Percentiles rank a stretch among this genome's conserved stretches.
phyloP scores from a whole-genome alignment of 768 basidiomycete genomes.

The Kwoniella sp. region DNA sequence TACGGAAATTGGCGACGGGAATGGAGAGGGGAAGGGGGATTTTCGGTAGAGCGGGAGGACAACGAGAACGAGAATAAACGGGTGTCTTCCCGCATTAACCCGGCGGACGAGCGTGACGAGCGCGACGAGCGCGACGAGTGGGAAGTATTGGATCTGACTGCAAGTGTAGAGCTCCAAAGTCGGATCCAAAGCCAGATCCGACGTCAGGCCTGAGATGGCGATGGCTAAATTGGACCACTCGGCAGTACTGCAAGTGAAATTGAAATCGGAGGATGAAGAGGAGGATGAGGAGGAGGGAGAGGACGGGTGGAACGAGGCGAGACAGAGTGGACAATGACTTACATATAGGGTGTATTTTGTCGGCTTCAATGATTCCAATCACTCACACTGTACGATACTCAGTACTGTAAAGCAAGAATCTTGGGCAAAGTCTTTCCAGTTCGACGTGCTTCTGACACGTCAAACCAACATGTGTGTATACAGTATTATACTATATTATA shows the following conservation, averaged over 20 bases:
- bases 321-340: neutral
- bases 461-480: no score
- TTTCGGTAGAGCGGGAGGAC: conserved; percentile 48
- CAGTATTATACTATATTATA: no score
- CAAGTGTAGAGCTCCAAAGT: no score
- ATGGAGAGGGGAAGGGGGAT: conserved; percentile 27
- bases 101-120: neutral
- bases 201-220: neutral
- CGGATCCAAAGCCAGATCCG: neutral
- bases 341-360: no score
- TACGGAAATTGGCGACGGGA: neutral
- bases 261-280: neutral
- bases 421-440: no score
- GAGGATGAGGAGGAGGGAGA: conserved; percentile 4
- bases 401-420: no score
- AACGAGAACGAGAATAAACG: conserved; percentile 23
- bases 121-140: no score
- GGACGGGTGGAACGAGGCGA: conserved; percentile 40
- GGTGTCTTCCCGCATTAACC: conserved; percentile 25
- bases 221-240: no score
- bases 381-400: no score
- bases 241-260: no score
- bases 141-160: conserved; percentile 28
- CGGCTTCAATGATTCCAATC: no score
- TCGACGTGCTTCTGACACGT: no score